Evolutionary conservation across 2,329 filamentous ascomycete genomes (phyloP).

Genomic region (Colletotrichum paranaense): DNA sequence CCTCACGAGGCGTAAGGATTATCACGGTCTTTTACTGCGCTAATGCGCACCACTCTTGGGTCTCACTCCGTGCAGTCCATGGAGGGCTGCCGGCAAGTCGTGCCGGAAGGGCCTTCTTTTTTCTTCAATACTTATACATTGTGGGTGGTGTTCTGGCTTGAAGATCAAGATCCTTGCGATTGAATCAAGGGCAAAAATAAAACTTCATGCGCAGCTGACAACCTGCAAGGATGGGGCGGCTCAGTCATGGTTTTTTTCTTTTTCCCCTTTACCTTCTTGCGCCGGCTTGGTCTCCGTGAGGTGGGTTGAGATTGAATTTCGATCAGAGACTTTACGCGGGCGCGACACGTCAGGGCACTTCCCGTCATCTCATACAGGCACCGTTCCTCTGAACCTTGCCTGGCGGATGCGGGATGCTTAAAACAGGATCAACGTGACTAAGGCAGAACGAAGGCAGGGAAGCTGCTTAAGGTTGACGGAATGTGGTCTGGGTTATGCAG

Average conservation of each 20-base stretch:
- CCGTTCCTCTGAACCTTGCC: slow-evolving; percentile 25
- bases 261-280: not conserved
- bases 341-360: slow-evolving; percentile 30
- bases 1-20: not conserved
- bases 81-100: not conserved
- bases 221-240: slow-evolving; percentile 29
- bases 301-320: slow-evolving; percentile 28
- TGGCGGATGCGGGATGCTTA: not conserved
- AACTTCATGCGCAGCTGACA: slow-evolving; percentile 23
- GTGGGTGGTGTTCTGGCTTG: not conserved
- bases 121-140: not conserved
- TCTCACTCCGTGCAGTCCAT: not conserved
- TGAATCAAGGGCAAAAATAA: slow-evolving; percentile 17
- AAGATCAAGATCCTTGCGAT: slow-evolving; percentile 16
- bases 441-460: not conserved
- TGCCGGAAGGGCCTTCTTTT: not conserved
- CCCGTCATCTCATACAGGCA: slow-evolving; percentile 34
- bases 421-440: not conserved
- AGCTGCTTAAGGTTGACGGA: slow-evolving; percentile 9
- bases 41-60: not conserved
- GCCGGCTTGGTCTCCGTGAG: slow-evolving; percentile 1
- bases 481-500: slow-evolving; percentile 17
- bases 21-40: not conserved
- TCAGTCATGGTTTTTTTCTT: not conserved
- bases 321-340: slow-evolving; percentile 11